Conservation (phyloP, 768 basidiomycete species). For the Leucosporidium yakuticum region DNA sequence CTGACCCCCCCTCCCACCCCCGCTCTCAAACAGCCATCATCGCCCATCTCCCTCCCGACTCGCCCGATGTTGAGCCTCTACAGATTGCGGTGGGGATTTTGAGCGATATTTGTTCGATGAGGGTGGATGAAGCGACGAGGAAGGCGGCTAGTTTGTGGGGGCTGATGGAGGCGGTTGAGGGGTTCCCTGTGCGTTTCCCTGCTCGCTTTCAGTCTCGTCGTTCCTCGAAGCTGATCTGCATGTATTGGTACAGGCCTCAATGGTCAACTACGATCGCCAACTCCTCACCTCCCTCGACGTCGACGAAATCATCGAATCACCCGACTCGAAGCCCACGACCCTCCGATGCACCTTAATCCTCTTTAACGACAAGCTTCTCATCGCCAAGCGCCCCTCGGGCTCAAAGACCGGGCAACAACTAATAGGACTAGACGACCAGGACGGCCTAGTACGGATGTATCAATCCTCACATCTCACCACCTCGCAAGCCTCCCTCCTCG, state of each 20-base stretch:
- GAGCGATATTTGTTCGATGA: slow-evolving; percentile 81
- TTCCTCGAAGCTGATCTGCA: background rate
- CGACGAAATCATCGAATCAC: slow-evolving; percentile 55
- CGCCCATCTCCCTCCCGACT: slow-evolving; percentile 72
- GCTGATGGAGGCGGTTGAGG: slow-evolving; percentile 74
- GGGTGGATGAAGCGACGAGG: slow-evolving; percentile 85
- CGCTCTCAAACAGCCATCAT: slow-evolving; percentile 68
- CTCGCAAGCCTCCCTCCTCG: slow-evolving; percentile 49
- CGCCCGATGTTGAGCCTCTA: slow-evolving; percentile 70
- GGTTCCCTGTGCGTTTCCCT: slow-evolving; percentile 58
- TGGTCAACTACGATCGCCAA: slow-evolving; percentile 81
- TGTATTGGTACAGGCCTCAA: slow-evolving; percentile 50
- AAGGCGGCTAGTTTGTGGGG: slow-evolving; percentile 83
- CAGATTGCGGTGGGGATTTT: slow-evolving; percentile 80
- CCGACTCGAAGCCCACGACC: slow-evolving; percentile 45
- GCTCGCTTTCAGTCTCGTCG: background rate
- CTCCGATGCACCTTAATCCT: slow-evolving; percentile 84
- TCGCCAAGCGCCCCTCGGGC: slow-evolving; percentile 66
- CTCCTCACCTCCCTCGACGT: slow-evolving; percentile 92
- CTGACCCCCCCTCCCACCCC: background rate
- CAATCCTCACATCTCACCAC: slow-evolving; percentile 26
- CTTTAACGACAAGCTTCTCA: slow-evolving; percentile 87
- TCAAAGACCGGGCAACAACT: slow-evolving; percentile 41
- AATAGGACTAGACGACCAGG: slow-evolving; percentile 70
- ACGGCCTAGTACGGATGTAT: slow-evolving; percentile 53